Evolutionary conservation across 75 land plant genomes (phyloP).

Genomic region (Azolla pinnata): DNA sequence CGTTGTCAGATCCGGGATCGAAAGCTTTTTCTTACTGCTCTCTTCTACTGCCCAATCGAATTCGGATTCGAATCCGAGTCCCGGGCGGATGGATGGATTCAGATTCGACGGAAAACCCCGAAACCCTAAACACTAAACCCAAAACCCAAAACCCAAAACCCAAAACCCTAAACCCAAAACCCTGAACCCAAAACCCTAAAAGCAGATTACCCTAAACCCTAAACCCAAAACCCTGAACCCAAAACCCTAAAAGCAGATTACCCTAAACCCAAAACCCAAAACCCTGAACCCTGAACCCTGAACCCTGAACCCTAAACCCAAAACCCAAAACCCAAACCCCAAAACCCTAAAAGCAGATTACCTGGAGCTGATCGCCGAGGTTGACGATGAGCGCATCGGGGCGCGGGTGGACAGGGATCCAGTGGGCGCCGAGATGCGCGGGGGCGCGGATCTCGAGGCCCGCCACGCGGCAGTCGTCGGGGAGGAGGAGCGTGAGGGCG

Average conservation of each 20-base stretch:
- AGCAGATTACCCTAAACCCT: not conserved
- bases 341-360: conserved; percentile 1
- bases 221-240: not conserved
- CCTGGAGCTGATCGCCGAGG: conserved; percentile 56
- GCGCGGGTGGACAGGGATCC: conserved; percentile 30
- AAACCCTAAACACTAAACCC: no score
- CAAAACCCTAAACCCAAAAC: no score
- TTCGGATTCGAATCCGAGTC: no score
- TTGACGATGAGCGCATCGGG: conserved; percentile 38
- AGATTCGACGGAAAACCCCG: no score
- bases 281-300: not conserved
- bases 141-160: no score
- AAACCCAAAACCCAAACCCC: not conserved
- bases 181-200: no score
- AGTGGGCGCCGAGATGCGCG: conserved; percentile 26
- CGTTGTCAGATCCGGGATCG: not conserved
- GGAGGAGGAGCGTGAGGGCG: conserved; percentile 37
- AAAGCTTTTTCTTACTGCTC: not conserved
- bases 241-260: not conserved
- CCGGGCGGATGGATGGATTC: no score
- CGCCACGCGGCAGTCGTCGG: conserved; percentile 19
- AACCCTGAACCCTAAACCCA: not conserved
- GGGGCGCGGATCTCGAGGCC: conserved; percentile 34
- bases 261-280: not conserved
- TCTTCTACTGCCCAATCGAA: no score